These are phyloP conservation scores for Prunus armeniaca DNA, from an alignment of 306 rosid genomes.

Conservation along the genomic window DNA sequence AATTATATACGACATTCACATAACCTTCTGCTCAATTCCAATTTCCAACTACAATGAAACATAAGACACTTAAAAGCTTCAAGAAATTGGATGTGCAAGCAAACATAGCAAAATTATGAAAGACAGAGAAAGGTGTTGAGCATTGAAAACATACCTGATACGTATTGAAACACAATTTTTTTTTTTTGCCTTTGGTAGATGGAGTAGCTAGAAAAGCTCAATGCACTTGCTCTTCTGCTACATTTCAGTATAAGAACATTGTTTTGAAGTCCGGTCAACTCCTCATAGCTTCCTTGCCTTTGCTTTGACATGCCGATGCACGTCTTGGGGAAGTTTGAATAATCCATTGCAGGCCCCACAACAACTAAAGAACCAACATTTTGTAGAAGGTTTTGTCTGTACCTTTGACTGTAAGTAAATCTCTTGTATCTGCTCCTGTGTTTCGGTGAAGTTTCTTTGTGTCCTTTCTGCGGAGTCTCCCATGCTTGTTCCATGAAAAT, in stretches of 20 bases:
- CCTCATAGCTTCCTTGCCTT: background rate
- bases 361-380: too few species aligned
- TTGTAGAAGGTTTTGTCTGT: too few species aligned
- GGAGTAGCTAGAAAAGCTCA: background rate
- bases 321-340: too few species aligned
- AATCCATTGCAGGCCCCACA: too few species aligned
- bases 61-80: background rate
- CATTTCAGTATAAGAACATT: background rate
- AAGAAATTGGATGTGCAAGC: too few species aligned
- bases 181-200: too few species aligned
- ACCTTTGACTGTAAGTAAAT: background rate
- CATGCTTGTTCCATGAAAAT: too few species aligned
- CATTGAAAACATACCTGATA: constrained; percentile 1
- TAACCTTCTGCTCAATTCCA: background rate
- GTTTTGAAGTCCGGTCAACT: background rate
- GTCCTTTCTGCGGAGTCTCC: background rate
- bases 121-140: background rate
- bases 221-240: background rate
- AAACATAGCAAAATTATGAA: background rate
- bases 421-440: background rate
- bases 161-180: too few species aligned
- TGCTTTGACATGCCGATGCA: background rate
- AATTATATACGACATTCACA: background rate
- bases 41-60: background rate
- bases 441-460: background rate